Percentiles rank a stretch among this genome's conserved stretches.
phyloP scores from a whole-genome alignment of 2,329 filamentous ascomycete genomes.

The Pseudogymnoascus sp. region DNA sequence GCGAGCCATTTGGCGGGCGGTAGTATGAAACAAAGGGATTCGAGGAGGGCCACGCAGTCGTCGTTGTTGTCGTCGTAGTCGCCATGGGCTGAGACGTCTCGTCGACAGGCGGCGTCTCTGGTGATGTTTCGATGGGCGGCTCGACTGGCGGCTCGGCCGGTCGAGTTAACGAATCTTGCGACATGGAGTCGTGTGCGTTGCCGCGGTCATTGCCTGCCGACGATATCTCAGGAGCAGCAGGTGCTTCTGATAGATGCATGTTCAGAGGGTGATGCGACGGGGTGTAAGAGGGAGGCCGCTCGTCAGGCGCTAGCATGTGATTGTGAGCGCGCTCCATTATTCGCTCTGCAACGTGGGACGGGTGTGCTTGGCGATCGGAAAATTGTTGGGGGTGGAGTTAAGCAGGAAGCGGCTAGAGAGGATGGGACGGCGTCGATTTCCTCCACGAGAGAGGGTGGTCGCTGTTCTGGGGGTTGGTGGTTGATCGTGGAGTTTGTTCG shows the following conservation, averaged over 20 bases:
- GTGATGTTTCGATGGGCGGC: neutral
- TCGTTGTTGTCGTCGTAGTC: neutral
- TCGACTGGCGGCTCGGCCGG: neutral
- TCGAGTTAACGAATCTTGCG: neutral
- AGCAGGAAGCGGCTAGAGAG: neutral
- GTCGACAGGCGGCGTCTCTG: neutral
- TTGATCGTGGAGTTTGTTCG: neutral
- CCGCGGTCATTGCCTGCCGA: slow-evolving; percentile 1
- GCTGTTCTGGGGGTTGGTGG: neutral
- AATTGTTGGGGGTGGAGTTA: neutral
- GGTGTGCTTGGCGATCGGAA: neutral
- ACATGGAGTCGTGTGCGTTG: neutral
- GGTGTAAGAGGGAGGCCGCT: neutral
- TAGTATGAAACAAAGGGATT: neutral
- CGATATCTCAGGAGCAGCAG: neutral
- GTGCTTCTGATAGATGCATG: neutral
- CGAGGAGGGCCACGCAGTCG: neutral
- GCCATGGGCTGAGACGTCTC: neutral
- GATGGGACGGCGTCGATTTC: neutral
- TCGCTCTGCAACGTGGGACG: neutral
- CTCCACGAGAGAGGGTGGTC: neutral
- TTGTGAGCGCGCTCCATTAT: neutral
- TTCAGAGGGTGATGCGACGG: neutral
- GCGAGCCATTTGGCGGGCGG: neutral
- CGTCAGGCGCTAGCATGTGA: slow-evolving; percentile 6